Conservation (phyloP, 305 asterid genomes). For the Fraxinus ornus region DNA sequence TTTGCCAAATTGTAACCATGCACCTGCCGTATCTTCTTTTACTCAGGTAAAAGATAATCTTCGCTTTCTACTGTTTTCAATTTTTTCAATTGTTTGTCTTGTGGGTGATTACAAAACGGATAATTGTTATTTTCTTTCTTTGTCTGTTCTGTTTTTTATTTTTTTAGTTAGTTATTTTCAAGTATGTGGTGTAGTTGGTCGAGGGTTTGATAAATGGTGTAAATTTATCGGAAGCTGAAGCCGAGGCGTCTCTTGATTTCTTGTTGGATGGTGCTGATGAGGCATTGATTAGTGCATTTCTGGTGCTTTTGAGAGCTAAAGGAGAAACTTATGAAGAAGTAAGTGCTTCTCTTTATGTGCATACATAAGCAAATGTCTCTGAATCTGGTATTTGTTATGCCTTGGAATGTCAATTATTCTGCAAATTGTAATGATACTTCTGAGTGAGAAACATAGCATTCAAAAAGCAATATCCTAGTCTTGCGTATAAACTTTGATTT, state of each 20-base stretch:
- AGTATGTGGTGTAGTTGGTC: slow-evolving; percentile 46
- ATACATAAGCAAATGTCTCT: neutral
- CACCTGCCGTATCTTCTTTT: slow-evolving; percentile 46
- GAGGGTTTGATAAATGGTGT: slow-evolving; percentile 69
- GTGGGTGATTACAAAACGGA: neutral
- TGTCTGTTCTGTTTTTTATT: neutral
- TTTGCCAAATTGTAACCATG: slow-evolving; percentile 35
- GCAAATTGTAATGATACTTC: neutral
- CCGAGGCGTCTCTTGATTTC: slow-evolving; percentile 78
- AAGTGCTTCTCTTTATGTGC: slow-evolving; percentile 26
- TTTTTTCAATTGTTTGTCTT: neutral
- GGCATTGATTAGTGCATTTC: slow-evolving; percentile 84
- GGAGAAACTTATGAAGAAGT: slow-evolving; percentile 96
- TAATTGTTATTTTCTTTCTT: slow-evolving; percentile 1
- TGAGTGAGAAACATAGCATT: neutral
- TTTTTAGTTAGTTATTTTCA: neutral
- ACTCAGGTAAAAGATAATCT: slow-evolving; percentile 42
- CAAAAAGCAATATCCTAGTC: neutral
- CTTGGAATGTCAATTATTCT: neutral
- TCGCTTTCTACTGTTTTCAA: neutral
- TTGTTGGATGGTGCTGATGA: slow-evolving; percentile 86
- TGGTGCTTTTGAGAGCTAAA: slow-evolving; percentile 92
- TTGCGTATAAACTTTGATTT: neutral
- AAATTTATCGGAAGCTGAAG: slow-evolving; percentile 76
- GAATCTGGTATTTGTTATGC: neutral